These are phyloP conservation scores for Globisporangium mamillatum DNA, from an alignment of 352 stramenopile species.

Conservation along the genomic window DNA sequence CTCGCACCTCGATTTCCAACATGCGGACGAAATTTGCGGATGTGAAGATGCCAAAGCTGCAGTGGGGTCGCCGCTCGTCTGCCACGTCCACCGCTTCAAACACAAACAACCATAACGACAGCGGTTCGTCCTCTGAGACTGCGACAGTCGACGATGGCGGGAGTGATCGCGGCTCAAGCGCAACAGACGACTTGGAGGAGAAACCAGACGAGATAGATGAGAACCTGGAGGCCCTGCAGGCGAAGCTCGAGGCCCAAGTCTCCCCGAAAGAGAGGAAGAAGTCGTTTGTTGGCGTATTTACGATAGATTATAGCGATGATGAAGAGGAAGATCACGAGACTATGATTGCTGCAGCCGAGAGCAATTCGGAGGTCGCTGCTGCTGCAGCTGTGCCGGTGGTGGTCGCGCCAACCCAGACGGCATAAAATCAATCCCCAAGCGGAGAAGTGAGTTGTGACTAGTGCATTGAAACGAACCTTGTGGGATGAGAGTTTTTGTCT, in stretches of 20 bases:
- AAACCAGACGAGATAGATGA: slow-evolving; percentile 32
- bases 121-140: slow-evolving; percentile 58
- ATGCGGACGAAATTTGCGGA: slow-evolving; percentile 60
- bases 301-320: slow-evolving; percentile 79
- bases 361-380: slow-evolving; percentile 5
- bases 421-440: not conserved
- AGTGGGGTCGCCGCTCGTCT: slow-evolving; percentile 46
- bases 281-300: slow-evolving; percentile 71
- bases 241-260: slow-evolving; percentile 16
- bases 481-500: not conserved
- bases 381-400: not conserved
- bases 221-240: slow-evolving; percentile 25
- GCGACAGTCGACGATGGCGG: slow-evolving; percentile 58
- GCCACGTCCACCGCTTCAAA: slow-evolving; percentile 21
- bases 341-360: not conserved
- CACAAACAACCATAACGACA: slow-evolving; percentile 48
- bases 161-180: slow-evolving; percentile 58
- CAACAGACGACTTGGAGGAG: slow-evolving; percentile 41
- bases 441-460: slow-evolving; percentile 8
- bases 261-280: slow-evolving; percentile 30
- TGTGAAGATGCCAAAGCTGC: slow-evolving; percentile 69
- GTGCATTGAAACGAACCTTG: slow-evolving; percentile 7
- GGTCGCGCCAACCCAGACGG: slow-evolving; percentile 9
- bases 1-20: slow-evolving; percentile 46
- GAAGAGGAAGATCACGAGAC: slow-evolving; percentile 41